phyloP scores from a whole-genome alignment of 192 early-diverging fungal species.

The Phycomyces blakesleeanus region DNA sequence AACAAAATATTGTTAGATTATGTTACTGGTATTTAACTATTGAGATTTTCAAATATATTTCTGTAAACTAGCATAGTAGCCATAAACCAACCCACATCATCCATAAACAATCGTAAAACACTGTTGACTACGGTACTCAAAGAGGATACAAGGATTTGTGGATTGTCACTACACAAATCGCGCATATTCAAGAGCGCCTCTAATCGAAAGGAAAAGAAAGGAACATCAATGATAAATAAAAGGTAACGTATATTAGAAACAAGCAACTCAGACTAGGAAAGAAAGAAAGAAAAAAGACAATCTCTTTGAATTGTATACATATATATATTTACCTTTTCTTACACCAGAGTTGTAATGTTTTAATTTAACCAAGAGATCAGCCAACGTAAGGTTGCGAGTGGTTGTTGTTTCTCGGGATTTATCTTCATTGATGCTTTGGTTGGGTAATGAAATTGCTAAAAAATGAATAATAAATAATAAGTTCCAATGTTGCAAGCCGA shows the following conservation, averaged over 20 bases:
- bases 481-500: constrained; percentile 60
- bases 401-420: constrained; percentile 70
- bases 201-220: no score
- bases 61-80: not conserved
- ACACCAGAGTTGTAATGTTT: constrained; percentile 71
- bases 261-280: no score
- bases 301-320: not conserved
- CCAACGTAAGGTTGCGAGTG: constrained; percentile 71
- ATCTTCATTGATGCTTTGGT: constrained; percentile 75
- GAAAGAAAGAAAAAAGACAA: no score
- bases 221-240: not conserved
- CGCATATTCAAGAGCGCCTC: constrained; percentile 47
- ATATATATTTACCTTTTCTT: constrained; percentile 40
- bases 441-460: constrained; percentile 70
- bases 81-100: constrained; percentile 39
- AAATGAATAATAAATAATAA: constrained; percentile 76
- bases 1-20: no score
- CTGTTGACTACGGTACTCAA: constrained; percentile 45
- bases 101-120: constrained; percentile 43
- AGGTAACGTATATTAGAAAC: not conserved
- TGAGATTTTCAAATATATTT: not conserved
- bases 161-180: constrained; percentile 46
- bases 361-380: constrained; percentile 69
- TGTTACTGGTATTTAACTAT: no score
- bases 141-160: constrained; percentile 40